phyloP scores from a whole-genome alignment of 257 asterid species.

The Przewalskia tangutica region DNA sequence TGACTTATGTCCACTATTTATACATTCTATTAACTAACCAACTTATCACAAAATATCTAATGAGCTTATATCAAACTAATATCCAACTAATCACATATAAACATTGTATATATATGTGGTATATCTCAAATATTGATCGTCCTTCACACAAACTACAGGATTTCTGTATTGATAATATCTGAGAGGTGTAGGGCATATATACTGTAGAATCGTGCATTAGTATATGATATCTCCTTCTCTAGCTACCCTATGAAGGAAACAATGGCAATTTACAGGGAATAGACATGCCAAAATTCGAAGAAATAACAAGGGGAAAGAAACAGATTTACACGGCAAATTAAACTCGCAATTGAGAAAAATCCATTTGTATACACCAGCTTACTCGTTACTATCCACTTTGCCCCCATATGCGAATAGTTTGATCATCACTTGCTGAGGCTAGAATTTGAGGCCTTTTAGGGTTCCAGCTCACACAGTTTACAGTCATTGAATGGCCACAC shows the following conservation, averaged over 20 bases:
- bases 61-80: no score
- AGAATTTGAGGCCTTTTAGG: conserved; percentile 58
- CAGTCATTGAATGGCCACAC: conserved; percentile 71
- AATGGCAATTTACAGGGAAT: background rate
- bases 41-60: no score
- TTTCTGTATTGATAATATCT: no score
- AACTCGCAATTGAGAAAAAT: conserved; percentile 1
- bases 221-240: background rate
- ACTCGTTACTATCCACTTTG: conserved; percentile 9
- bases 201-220: no score
- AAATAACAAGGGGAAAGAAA: background rate
- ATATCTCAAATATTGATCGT: no score
- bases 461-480: conserved; percentile 90
- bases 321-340: conserved; percentile 1
- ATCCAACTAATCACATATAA: no score
- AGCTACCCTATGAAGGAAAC: background rate
- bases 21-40: no score
- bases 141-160: no score
- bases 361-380: background rate
- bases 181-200: no score
- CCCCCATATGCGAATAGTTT: conserved; percentile 88
- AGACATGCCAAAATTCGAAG: background rate
- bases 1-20: no score
- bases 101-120: no score
- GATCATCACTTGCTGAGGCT: conserved; percentile 94